Evolutionary conservation across 75 land plant species (phyloP), one percentile per base, ranked within the genome.

Genomic region (Pinus tabuliformis): DNA sequence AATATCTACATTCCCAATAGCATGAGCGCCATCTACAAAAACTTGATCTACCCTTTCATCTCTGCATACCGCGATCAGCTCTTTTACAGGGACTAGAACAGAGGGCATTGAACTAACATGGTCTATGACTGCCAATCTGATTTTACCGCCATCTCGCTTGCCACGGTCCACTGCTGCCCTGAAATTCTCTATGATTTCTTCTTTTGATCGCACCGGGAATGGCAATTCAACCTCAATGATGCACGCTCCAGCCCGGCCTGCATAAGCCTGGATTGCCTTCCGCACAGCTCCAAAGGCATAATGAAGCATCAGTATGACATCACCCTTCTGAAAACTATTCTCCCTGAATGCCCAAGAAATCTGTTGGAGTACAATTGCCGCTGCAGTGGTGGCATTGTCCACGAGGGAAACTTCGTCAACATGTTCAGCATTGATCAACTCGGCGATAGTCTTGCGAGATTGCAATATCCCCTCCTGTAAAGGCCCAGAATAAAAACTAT

Each of bases 361-460:
- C 58, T 91, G 90, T 77, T 92, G 91, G 59, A 94, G 88, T 15
- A 97, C 95, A 81, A 92, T 89, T 39, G 98, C 87, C 6, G 91
- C 93, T 58, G 92, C 93, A 0, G 95, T 91, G 36, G 99, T 97
- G 64, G 87, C 98, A 81, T 97, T 97, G 78, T 97, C 99, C 68
- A 96, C 90, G 56, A 97, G 81, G 42, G 94, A 87, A 33, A 97
- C 77, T 75, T 86, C 86, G 21, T 83, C 81, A 20, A 89, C 81
- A 39, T 80, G 75, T 59, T 75, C 86, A 26, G 95, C 91, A 36
- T 88, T 86, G 73, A 93, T 84, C 37, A 93, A 81, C 26, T 56
- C 57, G 3, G 86, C 83, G 42, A 95, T 75, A 4, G 62, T 70
- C n/a, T 11, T 30, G 6, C 98, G 56, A 6, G 98, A 87, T 2